Percentiles rank a stretch among this genome's conserved stretches.
Conservation (phyloP, 1,284 basidiomycete species). For the Naganishia cerealis region DNA sequence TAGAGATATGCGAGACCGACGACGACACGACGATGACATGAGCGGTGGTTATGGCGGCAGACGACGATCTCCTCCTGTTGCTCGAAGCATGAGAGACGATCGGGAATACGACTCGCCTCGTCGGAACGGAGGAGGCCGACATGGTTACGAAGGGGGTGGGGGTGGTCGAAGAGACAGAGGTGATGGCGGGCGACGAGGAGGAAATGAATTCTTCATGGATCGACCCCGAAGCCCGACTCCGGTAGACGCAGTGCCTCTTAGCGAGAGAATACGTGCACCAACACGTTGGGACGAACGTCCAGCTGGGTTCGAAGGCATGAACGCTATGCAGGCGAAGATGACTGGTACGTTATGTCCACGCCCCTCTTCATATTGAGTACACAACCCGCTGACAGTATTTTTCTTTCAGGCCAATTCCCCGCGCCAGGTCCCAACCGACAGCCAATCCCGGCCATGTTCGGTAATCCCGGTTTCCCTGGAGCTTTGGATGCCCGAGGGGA, state of each 20-base stretch:
- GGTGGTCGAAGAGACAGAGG: slow-evolving; percentile 51
- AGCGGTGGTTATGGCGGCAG: slow-evolving; percentile 20
- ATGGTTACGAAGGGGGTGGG: slow-evolving; percentile 45
- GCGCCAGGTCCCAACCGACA: slow-evolving; percentile 37
- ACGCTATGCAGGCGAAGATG: slow-evolving; percentile 92
- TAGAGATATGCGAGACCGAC: slow-evolving; percentile 29
- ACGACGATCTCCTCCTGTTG: slow-evolving; percentile 22
- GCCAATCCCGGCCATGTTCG: slow-evolving; percentile 54
- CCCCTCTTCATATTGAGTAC: neutral
- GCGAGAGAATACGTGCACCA: slow-evolving; percentile 79
- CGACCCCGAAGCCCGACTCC: slow-evolving; percentile 87
- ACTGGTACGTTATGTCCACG: slow-evolving; percentile 64
- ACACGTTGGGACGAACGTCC: slow-evolving; percentile 90
- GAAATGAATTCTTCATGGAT: slow-evolving; percentile 62
- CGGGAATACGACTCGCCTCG: slow-evolving; percentile 26
- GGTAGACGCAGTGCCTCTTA: slow-evolving; percentile 74
- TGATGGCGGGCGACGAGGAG: slow-evolving; percentile 54
- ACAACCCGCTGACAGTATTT: neutral
- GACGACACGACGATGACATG: slow-evolving; percentile 20
- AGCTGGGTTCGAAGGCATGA: slow-evolving; percentile 90
- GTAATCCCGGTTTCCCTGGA: slow-evolving; percentile 66
- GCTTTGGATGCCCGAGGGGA: slow-evolving; percentile 27
- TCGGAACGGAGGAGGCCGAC: slow-evolving; percentile 29
- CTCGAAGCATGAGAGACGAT: slow-evolving; percentile 33
- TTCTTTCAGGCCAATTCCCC: slow-evolving; percentile 31